Base-by-base conservation (phyloP, 495 filamentous ascomycete genomes). In the Penicillium subrubescens region DNA sequence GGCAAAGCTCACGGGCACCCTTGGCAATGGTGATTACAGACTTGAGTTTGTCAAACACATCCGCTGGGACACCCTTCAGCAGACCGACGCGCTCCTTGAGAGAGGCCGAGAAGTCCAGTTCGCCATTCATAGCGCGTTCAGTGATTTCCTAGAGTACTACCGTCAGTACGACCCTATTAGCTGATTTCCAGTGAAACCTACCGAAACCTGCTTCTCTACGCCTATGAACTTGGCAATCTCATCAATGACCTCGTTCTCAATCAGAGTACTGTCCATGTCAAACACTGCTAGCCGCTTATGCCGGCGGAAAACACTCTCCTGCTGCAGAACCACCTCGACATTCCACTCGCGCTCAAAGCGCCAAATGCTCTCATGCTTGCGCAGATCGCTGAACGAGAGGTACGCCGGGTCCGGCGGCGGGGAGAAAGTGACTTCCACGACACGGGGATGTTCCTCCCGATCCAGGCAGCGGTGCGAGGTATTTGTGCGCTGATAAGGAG, bases 231-330 rank as follows among this genome's bases (percentile, higher is more conserved):
- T 86, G 23, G 95, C 95, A 59, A 99, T 89, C 70, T 97, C 88
- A 69, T 99, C 95, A 70, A 99, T 97, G 25, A 96, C 92, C 80
- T 99, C 95, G 72, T 99, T 92, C 61, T 94, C 87, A 67, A 99
- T 97, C 60, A 99, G 83, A 0, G 95, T 99, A 63, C 89, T 93
- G 76, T 99, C 95, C 95, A 99, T 99, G 72, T 99, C 95, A 68
- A 99, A 99, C 29, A 96, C 88, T 2, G 91, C 93, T 6, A 99
- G 79, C 3, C 91, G 88, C 71, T 92, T 90, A 72, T 93, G 84
- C 25, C 87, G 83, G 46, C 90, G 85, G 80, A 88, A 92, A n/a
- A 92, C 81, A 34, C 81, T 85, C 64, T 93, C 90, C 51, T 70
- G 67, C 73, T 93, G 89, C 56, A 96, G 79, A 11, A 89, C 86